phyloP scores from a whole-genome alignment of 1,284 basidiomycete species.

The Pholiota adiposa region DNA sequence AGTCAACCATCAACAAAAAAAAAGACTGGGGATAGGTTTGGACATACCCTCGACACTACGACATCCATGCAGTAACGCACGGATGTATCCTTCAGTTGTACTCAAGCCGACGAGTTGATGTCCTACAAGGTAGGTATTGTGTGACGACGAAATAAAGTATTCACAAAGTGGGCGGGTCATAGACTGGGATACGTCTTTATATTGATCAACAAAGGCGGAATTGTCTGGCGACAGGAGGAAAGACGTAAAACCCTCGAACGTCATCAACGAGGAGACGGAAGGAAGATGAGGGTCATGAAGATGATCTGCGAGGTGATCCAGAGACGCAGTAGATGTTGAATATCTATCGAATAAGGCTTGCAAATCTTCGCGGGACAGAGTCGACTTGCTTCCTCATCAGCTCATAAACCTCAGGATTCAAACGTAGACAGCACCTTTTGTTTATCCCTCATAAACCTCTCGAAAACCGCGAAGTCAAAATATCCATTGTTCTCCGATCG shows the following conservation, averaged over 20 bases:
- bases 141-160: conserved; percentile 93
- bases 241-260: conserved; percentile 71
- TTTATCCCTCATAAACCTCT: conserved; percentile 64
- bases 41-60: conserved; percentile 90
- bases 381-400: conserved; percentile 44
- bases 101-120: conserved; percentile 92
- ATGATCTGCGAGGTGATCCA: conserved; percentile 15
- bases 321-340: conserved; percentile 41
- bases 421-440: conserved; percentile 58
- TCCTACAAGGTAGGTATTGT: conserved; percentile 96
- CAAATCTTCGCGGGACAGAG: conserved; percentile 48
- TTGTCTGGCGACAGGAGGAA: conserved; percentile 69
- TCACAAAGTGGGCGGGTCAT: conserved; percentile 85
- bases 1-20: conserved; percentile 23
- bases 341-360: conserved; percentile 62
- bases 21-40: conserved; percentile 43
- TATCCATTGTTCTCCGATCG: conserved; percentile 39
- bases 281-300: conserved; percentile 12
- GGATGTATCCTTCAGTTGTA: conserved; percentile 95
- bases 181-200: conserved; percentile 36
- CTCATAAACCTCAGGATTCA: neutral
- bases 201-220: conserved; percentile 38
- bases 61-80: conserved; percentile 89
- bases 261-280: conserved; percentile 57
- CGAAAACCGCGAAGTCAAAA: conserved; percentile 63